Base-by-base conservation (phyloP, 768 basidiomycete genomes). In the Mycena albidolilacea region DNA sequence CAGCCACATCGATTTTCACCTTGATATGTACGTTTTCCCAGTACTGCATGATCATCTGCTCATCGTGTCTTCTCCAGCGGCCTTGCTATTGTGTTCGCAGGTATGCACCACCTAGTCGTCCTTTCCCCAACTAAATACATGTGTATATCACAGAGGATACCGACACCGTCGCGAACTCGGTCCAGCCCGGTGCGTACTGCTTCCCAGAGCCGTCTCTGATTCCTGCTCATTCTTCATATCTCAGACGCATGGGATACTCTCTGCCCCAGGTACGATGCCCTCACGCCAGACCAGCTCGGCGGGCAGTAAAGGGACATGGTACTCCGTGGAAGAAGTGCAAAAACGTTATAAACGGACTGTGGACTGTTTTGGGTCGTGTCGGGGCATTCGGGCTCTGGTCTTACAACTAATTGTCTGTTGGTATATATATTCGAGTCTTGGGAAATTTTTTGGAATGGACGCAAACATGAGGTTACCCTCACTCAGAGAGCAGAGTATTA, bases 1-100 rank as follows among this genome's bases (percentile, higher is more conserved):
- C 38, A 75, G 75, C 71, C 81, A 80, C 71, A 81, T 81, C 72
- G 81, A 82, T 58, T 84, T 82, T 80, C 82, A 84, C 70, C 76
- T 84, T 44, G 79, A 81, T 71, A 23, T 64, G 71, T 72, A 14
- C 14, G 55, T 57, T 7, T 7, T 57, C 23, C 7, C 44, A 6
- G 39, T 44, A 3, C 7, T 48, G 5, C 38, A 7, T 23, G 8
- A 10, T 57, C 17, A 21, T 38, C 17, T 39, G 12, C 39, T 37
- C 17, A 48, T 17, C 17, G 1, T 3, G 15, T 12, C 8, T 2
- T 14, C 10, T 43, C 11, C 48, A 65, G 63, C 30, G 71, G 71
- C 8, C 60, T 73, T 12, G 71, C 71, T 0, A 68, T 72, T 7
- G 71, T 68, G 19, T 67, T 72, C 17, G 71, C 30, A 30, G 30